Evolutionary conservation across 768 basidiomycete species (phyloP).

Genomic region (Hirschioporus abietinus): DNA sequence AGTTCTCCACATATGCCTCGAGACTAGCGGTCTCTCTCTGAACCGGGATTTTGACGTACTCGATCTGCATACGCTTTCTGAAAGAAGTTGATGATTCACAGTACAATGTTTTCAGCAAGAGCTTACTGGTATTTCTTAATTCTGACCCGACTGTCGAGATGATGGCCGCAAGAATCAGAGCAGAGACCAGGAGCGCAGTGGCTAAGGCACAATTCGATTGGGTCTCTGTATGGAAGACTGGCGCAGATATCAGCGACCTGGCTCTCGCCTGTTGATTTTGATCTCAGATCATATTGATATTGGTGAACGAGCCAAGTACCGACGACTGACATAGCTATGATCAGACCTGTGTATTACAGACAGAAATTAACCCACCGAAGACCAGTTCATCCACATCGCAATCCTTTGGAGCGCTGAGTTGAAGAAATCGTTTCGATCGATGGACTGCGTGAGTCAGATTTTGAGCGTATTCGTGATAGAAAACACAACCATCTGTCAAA

Average conservation of each 20-base stretch:
- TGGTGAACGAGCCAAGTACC: neutral
- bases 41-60: neutral
- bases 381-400: neutral
- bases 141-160: neutral
- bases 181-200: neutral
- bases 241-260: too few relatives aligned
- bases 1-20: neutral
- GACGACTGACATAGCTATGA: neutral
- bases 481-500: neutral
- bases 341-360: neutral
- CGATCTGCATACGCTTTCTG: neutral
- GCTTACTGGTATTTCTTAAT: neutral
- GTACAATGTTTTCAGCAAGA: neutral
- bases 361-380: neutral
- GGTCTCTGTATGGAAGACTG: too few relatives aligned
- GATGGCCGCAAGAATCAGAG: neutral
- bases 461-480: neutral
- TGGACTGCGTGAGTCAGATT: neutral
- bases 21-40: neutral
- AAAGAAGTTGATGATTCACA: neutral
- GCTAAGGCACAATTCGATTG: too few relatives aligned
- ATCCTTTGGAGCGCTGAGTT: neutral
- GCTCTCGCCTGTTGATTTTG: neutral
- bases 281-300: neutral
- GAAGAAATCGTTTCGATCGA: neutral